Evolutionary conservation across 2,329 filamentous ascomycete genomes (phyloP).

Genomic region (Sporothrix protearum): DNA sequence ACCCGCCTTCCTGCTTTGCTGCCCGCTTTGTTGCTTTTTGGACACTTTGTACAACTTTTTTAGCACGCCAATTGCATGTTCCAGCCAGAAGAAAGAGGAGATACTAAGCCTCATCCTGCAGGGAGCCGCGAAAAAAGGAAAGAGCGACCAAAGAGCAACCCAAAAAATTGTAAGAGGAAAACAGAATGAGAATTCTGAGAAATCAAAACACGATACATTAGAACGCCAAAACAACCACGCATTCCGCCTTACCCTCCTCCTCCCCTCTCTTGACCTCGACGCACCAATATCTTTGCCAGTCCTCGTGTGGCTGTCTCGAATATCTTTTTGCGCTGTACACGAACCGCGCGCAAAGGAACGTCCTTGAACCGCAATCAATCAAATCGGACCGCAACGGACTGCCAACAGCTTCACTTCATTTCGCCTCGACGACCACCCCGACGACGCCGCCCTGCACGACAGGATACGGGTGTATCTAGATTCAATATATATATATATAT

Average conservation of each 20-base stretch:
- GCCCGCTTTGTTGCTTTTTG: conserved; percentile 1
- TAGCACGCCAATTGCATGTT: conserved; percentile 17
- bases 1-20: conserved; percentile 3
- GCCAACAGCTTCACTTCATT: not conserved
- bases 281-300: not conserved
- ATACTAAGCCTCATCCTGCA: conserved; percentile 5
- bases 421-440: not conserved
- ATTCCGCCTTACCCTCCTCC: not conserved
- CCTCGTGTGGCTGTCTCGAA: not conserved
- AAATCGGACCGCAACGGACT: not conserved
- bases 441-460: not conserved
- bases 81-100: not conserved
- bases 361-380: not conserved
- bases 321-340: not conserved
- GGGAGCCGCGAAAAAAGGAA: conserved; percentile 13
- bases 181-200: not conserved
- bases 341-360: not conserved
- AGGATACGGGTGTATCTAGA: not conserved
- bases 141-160: not conserved
- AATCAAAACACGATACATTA: not conserved
- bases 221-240: not conserved
- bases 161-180: conserved; percentile 6
- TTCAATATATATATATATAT: no score
- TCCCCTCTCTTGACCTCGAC: not conserved
- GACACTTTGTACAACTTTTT: not conserved